These are phyloP conservation scores for Silene uniflora DNA, from an alignment of 148 eudicot species.

Conservation along the genomic window DNA sequence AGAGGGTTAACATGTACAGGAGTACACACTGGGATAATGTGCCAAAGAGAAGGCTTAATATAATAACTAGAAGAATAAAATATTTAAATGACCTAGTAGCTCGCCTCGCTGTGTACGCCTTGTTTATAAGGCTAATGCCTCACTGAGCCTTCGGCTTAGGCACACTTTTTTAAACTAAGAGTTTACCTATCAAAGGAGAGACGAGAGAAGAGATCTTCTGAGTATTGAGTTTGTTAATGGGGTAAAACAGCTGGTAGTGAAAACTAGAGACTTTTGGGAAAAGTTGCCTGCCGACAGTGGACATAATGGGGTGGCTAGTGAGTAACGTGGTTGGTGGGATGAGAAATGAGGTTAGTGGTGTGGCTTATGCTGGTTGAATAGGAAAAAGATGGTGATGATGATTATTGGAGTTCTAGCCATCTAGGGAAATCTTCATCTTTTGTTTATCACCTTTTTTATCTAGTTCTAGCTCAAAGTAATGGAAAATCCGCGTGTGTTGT, in stretches of 20 bases:
- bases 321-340: background rate
- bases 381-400: background rate
- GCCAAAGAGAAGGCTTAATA: no score
- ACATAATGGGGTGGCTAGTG: background rate
- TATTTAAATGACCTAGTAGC: no score
- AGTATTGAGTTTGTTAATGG: background rate
- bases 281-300: background rate
- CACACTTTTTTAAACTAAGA: no score
- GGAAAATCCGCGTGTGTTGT: background rate
- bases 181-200: background rate
- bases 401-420: background rate
- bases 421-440: background rate
- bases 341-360: background rate
- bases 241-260: background rate
- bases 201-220: background rate
- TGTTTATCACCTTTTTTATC: background rate
- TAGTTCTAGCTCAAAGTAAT: background rate
- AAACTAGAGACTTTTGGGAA: background rate
- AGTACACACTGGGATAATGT: no score
- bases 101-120: no score
- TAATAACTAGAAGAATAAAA: no score
- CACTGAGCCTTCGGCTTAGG: no score
- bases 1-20: no score
- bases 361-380: background rate
- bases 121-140: no score